These are phyloP conservation scores for Magnolia sinica DNA, from an alignment of 164 flowering plant genomes.

Conservation along the genomic window DNA sequence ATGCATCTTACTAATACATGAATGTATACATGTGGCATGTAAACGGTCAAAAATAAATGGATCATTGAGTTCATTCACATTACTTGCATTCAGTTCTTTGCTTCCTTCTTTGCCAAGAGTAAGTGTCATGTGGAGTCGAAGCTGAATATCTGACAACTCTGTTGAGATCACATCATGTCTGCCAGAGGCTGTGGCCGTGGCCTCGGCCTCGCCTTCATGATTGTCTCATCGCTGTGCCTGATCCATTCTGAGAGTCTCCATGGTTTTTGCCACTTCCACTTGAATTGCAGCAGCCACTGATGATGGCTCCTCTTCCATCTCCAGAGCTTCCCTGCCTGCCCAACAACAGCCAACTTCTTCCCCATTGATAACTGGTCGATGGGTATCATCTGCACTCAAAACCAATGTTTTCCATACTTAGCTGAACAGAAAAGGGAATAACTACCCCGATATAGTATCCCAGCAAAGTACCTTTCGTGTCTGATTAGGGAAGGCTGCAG, in stretches of 20 bases:
- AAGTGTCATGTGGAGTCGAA: slow-evolving; percentile 21
- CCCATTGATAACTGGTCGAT: slow-evolving; percentile 60
- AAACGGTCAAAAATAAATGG: not conserved
- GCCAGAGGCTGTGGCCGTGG: slow-evolving; percentile 59
- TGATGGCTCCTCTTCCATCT: slow-evolving; percentile 99
- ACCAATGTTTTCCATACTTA: slow-evolving; percentile 7
- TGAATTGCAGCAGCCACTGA: slow-evolving; percentile 92
- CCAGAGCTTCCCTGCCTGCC: slow-evolving; percentile 90
- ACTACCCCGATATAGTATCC: not conserved
- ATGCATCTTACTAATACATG: not conserved
- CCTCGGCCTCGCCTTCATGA: slow-evolving; percentile 69
- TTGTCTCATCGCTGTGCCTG: slow-evolving; percentile 88
- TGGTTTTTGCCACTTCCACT: slow-evolving; percentile 99
- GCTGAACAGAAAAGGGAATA: not conserved
- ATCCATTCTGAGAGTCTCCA: slow-evolving; percentile 99
- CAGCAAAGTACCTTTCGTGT: slow-evolving; percentile 51
- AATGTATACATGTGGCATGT: not conserved
- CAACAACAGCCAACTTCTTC: slow-evolving; percentile 62
- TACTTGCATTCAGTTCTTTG: slow-evolving; percentile 37
- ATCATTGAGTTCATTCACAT: not conserved
- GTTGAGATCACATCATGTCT: slow-evolving; percentile 33
- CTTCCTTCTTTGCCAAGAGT: slow-evolving; percentile 21
- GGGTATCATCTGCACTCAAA: slow-evolving; percentile 72
- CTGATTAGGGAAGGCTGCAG: slow-evolving; percentile 55
- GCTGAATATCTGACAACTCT: slow-evolving; percentile 24